Percentiles rank a stretch among this genome's conserved stretches.
These are phyloP conservation scores for Daldinia concentrica DNA, from an alignment of 495 filamentous ascomycete species.

Conservation along the genomic window DNA sequence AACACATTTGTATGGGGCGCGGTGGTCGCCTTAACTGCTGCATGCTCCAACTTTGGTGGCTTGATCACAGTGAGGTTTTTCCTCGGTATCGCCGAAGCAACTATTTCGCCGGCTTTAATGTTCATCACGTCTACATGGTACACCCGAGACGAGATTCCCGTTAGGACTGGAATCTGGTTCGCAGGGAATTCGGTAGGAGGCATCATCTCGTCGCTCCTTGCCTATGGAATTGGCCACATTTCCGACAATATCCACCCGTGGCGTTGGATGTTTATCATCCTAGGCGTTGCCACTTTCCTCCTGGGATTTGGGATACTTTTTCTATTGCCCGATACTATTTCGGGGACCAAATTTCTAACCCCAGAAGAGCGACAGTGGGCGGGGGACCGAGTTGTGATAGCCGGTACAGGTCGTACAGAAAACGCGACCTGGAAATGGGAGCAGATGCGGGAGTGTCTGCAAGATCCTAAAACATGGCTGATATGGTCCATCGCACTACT, in stretches of 20 bases:
- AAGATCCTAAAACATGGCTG: constrained; percentile 57
- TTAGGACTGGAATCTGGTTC: constrained; percentile 53
- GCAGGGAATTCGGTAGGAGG: constrained; percentile 50
- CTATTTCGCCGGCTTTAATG: constrained; percentile 53
- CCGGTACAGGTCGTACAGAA: constrained; percentile 49
- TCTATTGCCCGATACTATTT: constrained; percentile 47
- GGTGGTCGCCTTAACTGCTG: constrained; percentile 76
- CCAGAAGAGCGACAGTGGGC: constrained; percentile 44
- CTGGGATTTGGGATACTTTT: constrained; percentile 45
- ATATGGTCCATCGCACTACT: constrained; percentile 51
- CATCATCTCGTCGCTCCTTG: constrained; percentile 56
- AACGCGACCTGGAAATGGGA: constrained; percentile 49
- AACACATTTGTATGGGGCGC: constrained; percentile 65
- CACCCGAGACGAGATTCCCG: constrained; percentile 49
- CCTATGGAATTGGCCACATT: constrained; percentile 58
- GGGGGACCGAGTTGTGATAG: constrained; percentile 49
- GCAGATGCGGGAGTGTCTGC: constrained; percentile 51
- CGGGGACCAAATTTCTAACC: constrained; percentile 44
- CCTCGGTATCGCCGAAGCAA: constrained; percentile 62
- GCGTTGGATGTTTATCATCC: constrained; percentile 53
- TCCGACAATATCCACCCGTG: constrained; percentile 40
- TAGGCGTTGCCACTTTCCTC: constrained; percentile 47
- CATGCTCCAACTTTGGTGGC: constrained; percentile 73
- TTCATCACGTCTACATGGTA: constrained; percentile 51
- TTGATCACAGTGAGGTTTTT: constrained; percentile 70